Conservation (phyloP, 148 eudicot species). For the Fallopia convolvulus region DNA sequence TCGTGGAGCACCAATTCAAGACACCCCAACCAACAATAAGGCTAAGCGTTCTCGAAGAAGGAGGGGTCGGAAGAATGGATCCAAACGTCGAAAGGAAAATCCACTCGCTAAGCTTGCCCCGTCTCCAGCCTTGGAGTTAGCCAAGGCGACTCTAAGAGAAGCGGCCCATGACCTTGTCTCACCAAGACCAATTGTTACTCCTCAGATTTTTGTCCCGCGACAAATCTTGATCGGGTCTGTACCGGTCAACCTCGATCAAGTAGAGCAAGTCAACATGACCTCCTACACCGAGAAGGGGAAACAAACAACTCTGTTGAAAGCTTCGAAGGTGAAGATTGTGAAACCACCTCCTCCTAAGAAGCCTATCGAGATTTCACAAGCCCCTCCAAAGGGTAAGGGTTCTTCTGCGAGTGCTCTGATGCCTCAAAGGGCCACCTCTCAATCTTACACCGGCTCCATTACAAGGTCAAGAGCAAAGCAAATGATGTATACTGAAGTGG, state of each 20-base stretch:
- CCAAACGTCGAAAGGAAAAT: too few relatives aligned
- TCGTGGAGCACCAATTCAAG: too few relatives aligned
- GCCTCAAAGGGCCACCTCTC: not conserved
- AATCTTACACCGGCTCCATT: not conserved
- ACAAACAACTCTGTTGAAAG: not conserved
- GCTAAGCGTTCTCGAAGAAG: too few relatives aligned
- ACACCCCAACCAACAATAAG: too few relatives aligned
- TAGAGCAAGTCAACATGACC: not conserved
- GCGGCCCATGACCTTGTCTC: too few relatives aligned
- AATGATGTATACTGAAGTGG: not conserved
- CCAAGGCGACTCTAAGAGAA: too few relatives aligned
- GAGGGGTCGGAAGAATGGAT: too few relatives aligned
- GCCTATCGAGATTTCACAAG: too few relatives aligned
- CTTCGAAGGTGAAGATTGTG: not conserved
- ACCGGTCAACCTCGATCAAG: not conserved
- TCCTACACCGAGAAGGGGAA: not conserved
- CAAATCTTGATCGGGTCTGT: not conserved
- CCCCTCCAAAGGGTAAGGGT: not conserved
- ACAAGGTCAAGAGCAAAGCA: not conserved
- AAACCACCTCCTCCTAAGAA: not conserved
- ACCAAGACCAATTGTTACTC: too few relatives aligned
- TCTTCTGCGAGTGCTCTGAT: not conserved
- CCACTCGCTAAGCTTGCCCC: too few relatives aligned
- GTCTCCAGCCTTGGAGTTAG: too few relatives aligned
- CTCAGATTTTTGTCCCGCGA: not conserved